phyloP scores from a whole-genome alignment of 257 asterid species.

The Scutellaria galericulata region DNA sequence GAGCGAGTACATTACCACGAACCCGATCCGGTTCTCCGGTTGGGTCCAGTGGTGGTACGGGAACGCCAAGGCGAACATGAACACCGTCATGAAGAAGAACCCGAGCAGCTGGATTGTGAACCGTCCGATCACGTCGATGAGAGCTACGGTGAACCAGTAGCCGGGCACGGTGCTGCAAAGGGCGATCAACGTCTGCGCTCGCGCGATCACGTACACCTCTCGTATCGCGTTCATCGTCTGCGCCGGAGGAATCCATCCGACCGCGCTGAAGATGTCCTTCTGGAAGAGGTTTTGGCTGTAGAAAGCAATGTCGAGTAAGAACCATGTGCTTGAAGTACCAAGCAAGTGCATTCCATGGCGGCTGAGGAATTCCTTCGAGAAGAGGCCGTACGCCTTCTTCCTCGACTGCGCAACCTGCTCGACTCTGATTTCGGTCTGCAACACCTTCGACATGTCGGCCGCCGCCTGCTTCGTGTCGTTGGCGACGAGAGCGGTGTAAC shows the following conservation, averaged over 20 bases:
- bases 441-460: slow-evolving; percentile 49
- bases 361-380: slow-evolving; percentile 34
- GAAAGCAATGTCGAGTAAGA: slow-evolving; percentile 51
- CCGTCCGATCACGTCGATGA: slow-evolving; percentile 59
- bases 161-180: slow-evolving; percentile 64
- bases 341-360: slow-evolving; percentile 52
- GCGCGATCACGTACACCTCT: slow-evolving; percentile 46
- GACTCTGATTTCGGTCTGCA: slow-evolving; percentile 43
- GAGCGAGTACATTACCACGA: slow-evolving; percentile 55
- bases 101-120: slow-evolving; percentile 59
- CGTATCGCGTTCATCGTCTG: slow-evolving; percentile 44
- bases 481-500: slow-evolving; percentile 59
- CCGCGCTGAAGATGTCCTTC: slow-evolving; percentile 50
- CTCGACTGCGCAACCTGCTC: slow-evolving; percentile 25
- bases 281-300: slow-evolving; percentile 53
- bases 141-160: slow-evolving; percentile 66
- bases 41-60: slow-evolving; percentile 65
- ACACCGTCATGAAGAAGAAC: slow-evolving; percentile 62
- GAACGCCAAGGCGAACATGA: slow-evolving; percentile 67
- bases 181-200: slow-evolving; percentile 53
- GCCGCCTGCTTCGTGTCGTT: slow-evolving; percentile 48
- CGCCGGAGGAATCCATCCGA: slow-evolving; percentile 56
- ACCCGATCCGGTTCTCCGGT: slow-evolving; percentile 50
- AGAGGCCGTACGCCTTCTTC: slow-evolving; percentile 33
- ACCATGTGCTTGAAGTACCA: slow-evolving; percentile 54